These are phyloP conservation scores for Ogataea paraovalis DNA, from an alignment of 805 yeast genomes.

Conservation along the genomic window DNA sequence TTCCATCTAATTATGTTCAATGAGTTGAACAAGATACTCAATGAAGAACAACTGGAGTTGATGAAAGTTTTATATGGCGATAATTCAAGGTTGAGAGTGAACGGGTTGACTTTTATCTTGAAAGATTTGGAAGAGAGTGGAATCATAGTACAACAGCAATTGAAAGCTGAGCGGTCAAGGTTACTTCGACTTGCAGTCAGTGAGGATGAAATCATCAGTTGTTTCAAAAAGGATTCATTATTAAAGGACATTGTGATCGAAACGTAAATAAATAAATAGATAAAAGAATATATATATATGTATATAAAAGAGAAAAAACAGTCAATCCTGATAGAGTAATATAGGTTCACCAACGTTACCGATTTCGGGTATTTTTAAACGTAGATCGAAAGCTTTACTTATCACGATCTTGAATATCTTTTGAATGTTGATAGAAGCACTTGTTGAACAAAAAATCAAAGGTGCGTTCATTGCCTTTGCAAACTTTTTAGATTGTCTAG, in stretches of 20 bases:
- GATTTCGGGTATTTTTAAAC: slow-evolving; percentile 79
- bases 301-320: background rate
- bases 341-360: slow-evolving; percentile 88
- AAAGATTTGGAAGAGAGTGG: slow-evolving; percentile 79
- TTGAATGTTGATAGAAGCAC: slow-evolving; percentile 88
- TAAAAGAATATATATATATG: background rate
- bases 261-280: slow-evolving; percentile 6
- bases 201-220: slow-evolving; percentile 62
- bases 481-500: slow-evolving; percentile 76
- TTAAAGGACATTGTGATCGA: slow-evolving; percentile 31
- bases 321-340: slow-evolving; percentile 51
- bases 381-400: slow-evolving; percentile 85
- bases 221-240: slow-evolving; percentile 53
- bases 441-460: slow-evolving; percentile 83
- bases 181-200: slow-evolving; percentile 64
- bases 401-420: slow-evolving; percentile 88
- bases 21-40: slow-evolving; percentile 24
- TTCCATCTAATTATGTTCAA: slow-evolving; percentile 26
- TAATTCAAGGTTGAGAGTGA: slow-evolving; percentile 42
- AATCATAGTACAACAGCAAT: slow-evolving; percentile 60
- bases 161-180: slow-evolving; percentile 63
- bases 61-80: slow-evolving; percentile 25
- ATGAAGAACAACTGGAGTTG: slow-evolving; percentile 21
- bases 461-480: slow-evolving; percentile 87
- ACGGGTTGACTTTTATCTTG: slow-evolving; percentile 56